Conservation (phyloP, 2,329 filamentous ascomycete species). For the Sclerotinia sclerotiorum region DNA sequence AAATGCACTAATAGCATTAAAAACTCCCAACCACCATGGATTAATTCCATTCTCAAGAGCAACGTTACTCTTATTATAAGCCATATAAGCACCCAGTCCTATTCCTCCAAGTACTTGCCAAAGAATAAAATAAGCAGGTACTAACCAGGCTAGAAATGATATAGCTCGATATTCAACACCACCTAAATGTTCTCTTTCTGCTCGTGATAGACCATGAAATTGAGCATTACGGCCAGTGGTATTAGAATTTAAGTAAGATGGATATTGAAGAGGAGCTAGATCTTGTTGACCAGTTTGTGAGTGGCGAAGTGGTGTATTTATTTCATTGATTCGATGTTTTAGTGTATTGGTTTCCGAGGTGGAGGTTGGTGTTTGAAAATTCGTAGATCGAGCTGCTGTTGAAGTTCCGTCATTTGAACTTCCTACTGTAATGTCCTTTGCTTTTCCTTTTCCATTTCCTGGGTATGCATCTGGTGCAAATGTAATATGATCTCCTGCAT, state of each 20-base stretch:
- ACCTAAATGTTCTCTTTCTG: slow-evolving; percentile 58
- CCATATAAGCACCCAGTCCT: slow-evolving; percentile 62
- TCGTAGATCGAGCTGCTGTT: slow-evolving; percentile 6
- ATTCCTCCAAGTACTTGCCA: slow-evolving; percentile 61
- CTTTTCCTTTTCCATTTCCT: background rate
- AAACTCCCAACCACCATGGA: slow-evolving; percentile 68
- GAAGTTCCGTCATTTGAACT: background rate
- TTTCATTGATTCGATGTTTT: background rate
- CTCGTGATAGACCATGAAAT: slow-evolving; percentile 53
- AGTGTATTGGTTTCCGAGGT: background rate
- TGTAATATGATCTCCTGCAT: slow-evolving; percentile 13
- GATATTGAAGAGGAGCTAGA: slow-evolving; percentile 29
- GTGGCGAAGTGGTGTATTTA: background rate
- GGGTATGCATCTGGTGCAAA: background rate
- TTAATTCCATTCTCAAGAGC: slow-evolving; percentile 57
- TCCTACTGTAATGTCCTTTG: background rate
- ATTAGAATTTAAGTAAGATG: slow-evolving; percentile 32
- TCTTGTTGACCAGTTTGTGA: slow-evolving; percentile 4
- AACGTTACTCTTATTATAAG: slow-evolving; percentile 49
- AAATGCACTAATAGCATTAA: slow-evolving; percentile 67
- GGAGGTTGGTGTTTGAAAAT: background rate
- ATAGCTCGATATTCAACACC: slow-evolving; percentile 65
- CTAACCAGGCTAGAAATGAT: slow-evolving; percentile 56
- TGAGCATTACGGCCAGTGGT: slow-evolving; percentile 52
- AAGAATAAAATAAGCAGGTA: slow-evolving; percentile 59